Base-by-base conservation (phyloP, 129 eudicot species). In the Helianthus tuberosus region DNA sequence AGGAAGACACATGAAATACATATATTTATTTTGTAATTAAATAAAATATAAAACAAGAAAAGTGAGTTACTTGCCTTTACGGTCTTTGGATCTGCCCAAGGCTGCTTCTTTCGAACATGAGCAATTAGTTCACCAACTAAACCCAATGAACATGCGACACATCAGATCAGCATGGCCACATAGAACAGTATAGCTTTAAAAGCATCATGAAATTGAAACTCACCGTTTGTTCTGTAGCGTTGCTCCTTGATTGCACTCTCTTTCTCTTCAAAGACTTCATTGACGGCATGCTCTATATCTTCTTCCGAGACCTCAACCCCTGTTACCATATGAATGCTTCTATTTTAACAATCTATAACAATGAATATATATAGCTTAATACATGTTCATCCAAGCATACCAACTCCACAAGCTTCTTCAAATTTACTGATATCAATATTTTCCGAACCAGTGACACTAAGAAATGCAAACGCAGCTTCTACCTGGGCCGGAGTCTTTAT, bases 341-440 rank as follows among this genome's bases (percentile, higher is more conserved):
- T 46, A 41, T 69, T 70, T 7, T 15, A 29, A 29, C 3, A 23
- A 11, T 25, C 44, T 35, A 52, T 46, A 32, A 53, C 6, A 12
- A 27, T 11, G 27, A 51, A 35, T 9, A n/a, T 39, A 75, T 35
- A 62, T 16, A 71, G 6, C 4, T 12, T 66, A 12, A 29, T 3
- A 11, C 13, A 61, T 27, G 14, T 61, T 0, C 6, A 14, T 29
- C 35, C 35, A 29, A 13, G 27, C 16, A 79, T 91, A 94, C 99
- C 97, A 79, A 90, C 96, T 64, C 99, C 99, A 82, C 99, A 91
- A 64, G 99, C 93, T 77, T 82, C 86, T 68, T 94, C 99, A 66
- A 94, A 94, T 47, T 95, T 91, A 32, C 54, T 71, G 32, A 76
- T 66, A 49, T 85, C 84, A 71, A 89, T 83, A 73, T 80, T 64